Percentiles rank a stretch among this genome's conserved stretches.
Evolutionary conservation across 2,329 filamentous ascomycete genomes (phyloP).

Genomic region (Diplodia corticola): DNA sequence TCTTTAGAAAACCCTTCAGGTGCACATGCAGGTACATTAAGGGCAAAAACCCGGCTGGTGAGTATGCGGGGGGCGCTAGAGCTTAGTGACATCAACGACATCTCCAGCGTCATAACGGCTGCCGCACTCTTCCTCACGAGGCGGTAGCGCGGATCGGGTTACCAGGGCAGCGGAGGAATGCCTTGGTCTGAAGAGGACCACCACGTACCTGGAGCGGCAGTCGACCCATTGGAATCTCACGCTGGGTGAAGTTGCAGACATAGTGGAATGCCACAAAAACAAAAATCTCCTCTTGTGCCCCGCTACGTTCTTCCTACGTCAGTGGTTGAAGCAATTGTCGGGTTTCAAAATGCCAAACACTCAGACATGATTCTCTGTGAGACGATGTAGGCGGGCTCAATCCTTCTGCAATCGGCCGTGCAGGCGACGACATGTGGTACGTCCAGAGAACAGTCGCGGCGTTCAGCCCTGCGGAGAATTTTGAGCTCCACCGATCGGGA

Average conservation of each 20-base stretch:
- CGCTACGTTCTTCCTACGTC: no score
- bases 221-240: neutral
- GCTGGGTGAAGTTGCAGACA: no score
- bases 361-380: no score
- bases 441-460: neutral
- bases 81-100: slow-evolving; percentile 5
- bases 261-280: no score
- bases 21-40: neutral
- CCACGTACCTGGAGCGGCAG: neutral
- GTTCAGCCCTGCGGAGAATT: slow-evolving; percentile 1
- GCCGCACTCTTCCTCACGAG: neutral
- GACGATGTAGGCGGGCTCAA: no score
- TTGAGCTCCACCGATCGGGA: neutral
- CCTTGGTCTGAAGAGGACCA: neutral
- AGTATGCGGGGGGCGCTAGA: neutral
- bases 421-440: neutral
- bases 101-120: neutral
- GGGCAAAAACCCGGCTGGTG: neutral
- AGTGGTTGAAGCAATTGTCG: no score
- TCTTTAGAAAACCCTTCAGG: neutral
- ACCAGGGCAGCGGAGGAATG: neutral
- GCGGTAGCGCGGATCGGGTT: neutral
- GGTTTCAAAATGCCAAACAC: no score
- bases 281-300: no score
- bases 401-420: no score